These are phyloP conservation scores for Litchi chinensis DNA, from an alignment of 345 rosid genomes.

Conservation along the genomic window DNA sequence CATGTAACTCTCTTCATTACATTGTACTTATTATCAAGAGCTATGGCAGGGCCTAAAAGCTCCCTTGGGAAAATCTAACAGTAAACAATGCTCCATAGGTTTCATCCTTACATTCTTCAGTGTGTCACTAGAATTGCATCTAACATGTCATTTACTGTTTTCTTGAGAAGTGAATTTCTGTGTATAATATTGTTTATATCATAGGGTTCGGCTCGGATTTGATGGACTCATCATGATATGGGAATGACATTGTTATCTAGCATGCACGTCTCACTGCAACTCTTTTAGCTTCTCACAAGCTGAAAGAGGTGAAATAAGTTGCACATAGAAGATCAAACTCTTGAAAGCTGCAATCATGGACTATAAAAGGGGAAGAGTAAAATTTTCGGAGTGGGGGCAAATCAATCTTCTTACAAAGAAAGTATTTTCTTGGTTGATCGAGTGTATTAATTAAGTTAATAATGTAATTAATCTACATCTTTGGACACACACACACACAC, in stretches of 20 bases:
- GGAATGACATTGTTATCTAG: too few relatives aligned
- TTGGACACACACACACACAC: too few relatives aligned
- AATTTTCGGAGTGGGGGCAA: background rate
- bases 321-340: background rate
- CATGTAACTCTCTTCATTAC: background rate
- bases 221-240: too few relatives aligned
- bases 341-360: background rate
- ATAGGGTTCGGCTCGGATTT: too few relatives aligned
- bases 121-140: too few relatives aligned
- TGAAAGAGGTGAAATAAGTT: background rate
- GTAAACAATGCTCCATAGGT: background rate
- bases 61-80: background rate
- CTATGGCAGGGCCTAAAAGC: background rate
- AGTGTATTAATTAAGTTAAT: background rate
- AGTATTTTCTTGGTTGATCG: background rate
- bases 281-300: too few relatives aligned
- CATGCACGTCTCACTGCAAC: too few relatives aligned
- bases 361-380: background rate
- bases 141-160: too few relatives aligned
- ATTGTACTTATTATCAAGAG: background rate
- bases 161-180: too few relatives aligned
- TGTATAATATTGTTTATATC: too few relatives aligned
- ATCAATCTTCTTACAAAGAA: background rate
- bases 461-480: too few relatives aligned
- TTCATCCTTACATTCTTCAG: background rate